These are phyloP conservation scores for Hypoxylon sp. DNA, from an alignment of 2,329 filamentous ascomycete genomes.

Conservation along the genomic window DNA sequence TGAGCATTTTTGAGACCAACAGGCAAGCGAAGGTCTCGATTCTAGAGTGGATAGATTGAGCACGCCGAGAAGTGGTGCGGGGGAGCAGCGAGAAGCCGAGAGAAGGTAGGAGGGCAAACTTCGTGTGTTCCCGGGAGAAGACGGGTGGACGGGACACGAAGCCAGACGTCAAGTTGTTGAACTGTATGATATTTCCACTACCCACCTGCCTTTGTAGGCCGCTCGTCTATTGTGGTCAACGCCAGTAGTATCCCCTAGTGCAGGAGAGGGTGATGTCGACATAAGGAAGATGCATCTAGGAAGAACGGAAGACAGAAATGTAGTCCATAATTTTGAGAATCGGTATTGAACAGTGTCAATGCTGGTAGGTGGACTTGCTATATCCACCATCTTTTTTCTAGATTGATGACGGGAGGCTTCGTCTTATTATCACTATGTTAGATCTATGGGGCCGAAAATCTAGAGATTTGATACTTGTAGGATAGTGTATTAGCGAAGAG, in stretches of 20 bases:
- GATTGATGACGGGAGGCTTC: neutral
- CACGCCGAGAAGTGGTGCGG: conserved; percentile 13
- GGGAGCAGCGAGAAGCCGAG: conserved; percentile 3
- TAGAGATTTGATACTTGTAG: no score
- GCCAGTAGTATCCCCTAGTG: conserved; percentile 10
- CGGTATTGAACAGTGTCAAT: conserved; percentile 27
- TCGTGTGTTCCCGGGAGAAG: neutral
- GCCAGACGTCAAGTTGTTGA: conserved; percentile 7
- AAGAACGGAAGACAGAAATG: conserved; percentile 15
- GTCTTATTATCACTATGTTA: no score
- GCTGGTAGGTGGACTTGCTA: neutral
- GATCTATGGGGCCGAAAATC: no score
- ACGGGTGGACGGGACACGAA: neutral
- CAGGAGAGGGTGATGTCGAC: neutral
- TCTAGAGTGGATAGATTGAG: conserved; percentile 34
- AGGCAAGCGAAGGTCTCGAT: conserved; percentile 2
- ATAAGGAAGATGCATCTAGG: conserved; percentile 16
- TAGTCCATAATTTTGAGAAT: conserved; percentile 38
- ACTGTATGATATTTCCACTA: conserved; percentile 35
- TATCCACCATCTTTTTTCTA: neutral
- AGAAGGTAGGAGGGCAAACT: neutral
- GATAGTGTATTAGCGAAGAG: no score
- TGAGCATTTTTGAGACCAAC: conserved; percentile 4
- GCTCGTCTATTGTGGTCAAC: conserved; percentile 13
- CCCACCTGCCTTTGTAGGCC: conserved; percentile 21